Evolutionary conservation across 2,329 filamentous ascomycete genomes (phyloP).

Genomic region (Alternaria triticina): DNA sequence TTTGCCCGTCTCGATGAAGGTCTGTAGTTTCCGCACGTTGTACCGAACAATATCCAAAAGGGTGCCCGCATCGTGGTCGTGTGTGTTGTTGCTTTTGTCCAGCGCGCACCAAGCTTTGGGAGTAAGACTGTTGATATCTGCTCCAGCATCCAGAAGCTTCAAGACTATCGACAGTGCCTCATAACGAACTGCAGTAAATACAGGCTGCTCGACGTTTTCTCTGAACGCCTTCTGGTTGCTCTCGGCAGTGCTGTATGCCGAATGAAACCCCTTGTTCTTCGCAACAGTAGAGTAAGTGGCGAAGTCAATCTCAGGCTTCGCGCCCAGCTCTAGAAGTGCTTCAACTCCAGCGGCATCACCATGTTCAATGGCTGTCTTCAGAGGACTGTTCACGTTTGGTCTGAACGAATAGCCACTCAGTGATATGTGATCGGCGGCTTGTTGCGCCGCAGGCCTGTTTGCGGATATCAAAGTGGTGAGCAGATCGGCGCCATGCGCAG

Average conservation of each 20-base stretch:
- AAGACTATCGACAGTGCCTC: constrained; percentile 62
- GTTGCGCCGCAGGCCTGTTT: constrained; percentile 67
- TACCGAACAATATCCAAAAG: constrained; percentile 67
- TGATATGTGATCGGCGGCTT: constrained; percentile 70
- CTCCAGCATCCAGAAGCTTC: constrained; percentile 68
- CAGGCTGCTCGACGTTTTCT: constrained; percentile 64
- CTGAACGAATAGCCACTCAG: constrained; percentile 48
- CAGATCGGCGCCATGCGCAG: constrained; percentile 17
- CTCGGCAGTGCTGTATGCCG: constrained; percentile 49
- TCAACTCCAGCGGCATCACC: constrained; percentile 11
- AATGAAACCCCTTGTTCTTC: constrained; percentile 50
- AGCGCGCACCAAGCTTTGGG: constrained; percentile 39
- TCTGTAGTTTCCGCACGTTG: constrained; percentile 52
- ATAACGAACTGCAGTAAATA: constrained; percentile 65
- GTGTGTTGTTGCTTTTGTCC: constrained; percentile 35
- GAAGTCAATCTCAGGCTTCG: constrained; percentile 54
- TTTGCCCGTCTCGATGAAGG: constrained; percentile 15
- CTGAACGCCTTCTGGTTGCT: constrained; percentile 59
- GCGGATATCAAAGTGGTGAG: constrained; percentile 58
- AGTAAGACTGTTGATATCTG: constrained; percentile 68
- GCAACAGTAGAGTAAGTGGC: constrained; percentile 68
- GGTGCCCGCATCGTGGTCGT: constrained; percentile 52
- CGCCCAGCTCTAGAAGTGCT: constrained; percentile 67
- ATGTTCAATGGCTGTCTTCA: constrained; percentile 61
- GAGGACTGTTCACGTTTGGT: constrained; percentile 53